Evolutionary conservation across 2,329 filamentous ascomycete species (phyloP).

Genomic region (Diplodia sapinea): DNA sequence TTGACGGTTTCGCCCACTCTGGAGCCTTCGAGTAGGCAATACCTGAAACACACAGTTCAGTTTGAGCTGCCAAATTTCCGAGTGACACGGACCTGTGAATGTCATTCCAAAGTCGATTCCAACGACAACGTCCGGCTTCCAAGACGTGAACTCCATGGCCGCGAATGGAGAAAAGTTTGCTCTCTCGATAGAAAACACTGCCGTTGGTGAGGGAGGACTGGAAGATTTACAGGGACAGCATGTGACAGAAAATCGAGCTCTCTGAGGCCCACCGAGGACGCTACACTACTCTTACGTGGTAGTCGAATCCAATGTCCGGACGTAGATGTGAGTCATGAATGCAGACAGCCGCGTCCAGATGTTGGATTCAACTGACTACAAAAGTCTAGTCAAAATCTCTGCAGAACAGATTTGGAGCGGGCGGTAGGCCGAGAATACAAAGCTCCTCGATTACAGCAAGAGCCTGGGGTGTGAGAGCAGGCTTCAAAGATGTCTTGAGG

Average conservation of each 20-base stretch:
- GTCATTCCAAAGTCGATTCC: constrained; percentile 29
- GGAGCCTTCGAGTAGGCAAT: constrained; percentile 9
- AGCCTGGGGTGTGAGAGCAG: too few relatives aligned
- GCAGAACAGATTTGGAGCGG: too few relatives aligned
- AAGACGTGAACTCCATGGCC: not conserved
- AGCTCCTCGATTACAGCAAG: not conserved
- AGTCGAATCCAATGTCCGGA: too few relatives aligned
- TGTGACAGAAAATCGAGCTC: too few relatives aligned
- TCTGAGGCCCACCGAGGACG: not conserved
- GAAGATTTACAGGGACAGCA: not conserved
- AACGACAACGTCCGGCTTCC: not conserved
- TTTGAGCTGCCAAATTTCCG: not conserved
- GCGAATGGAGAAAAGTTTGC: not conserved
- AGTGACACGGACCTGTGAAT: not conserved
- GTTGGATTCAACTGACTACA: too few relatives aligned
- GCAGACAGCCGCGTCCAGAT: too few relatives aligned
- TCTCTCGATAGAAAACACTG: not conserved
- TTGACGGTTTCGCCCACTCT: constrained; percentile 25
- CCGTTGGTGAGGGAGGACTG: not conserved
- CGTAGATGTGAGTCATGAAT: too few relatives aligned
- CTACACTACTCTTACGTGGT: too few relatives aligned
- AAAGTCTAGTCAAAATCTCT: too few relatives aligned
- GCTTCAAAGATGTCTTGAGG: not conserved
- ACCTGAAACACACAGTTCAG: not conserved
- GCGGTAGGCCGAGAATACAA: not conserved